Evolutionary conservation across 352 stramenopile genomes (phyloP).

Genomic region (Phytopythium oedochilum): DNA sequence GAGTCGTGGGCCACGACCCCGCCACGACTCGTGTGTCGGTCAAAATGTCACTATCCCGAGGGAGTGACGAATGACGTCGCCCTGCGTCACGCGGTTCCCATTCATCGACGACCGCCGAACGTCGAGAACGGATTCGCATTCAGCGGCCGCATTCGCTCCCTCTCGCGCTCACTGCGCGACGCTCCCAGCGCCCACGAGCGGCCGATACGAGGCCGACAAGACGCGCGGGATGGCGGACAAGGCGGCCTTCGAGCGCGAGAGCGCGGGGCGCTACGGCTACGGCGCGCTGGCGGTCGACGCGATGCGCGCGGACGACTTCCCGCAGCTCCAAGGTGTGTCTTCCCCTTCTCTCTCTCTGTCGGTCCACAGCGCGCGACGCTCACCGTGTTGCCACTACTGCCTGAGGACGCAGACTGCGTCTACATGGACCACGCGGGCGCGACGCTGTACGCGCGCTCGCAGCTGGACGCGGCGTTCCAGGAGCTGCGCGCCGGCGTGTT

Average conservation of each 20-base stretch:
- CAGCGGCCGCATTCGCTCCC: neutral
- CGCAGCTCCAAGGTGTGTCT: slow-evolving; percentile 28
- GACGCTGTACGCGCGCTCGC: slow-evolving; percentile 65
- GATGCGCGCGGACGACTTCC: slow-evolving; percentile 39
- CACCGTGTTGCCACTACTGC: neutral
- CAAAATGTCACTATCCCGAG: too few relatives aligned
- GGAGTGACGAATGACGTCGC: too few relatives aligned
- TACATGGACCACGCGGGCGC: slow-evolving; percentile 86
- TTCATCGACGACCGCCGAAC: too few relatives aligned
- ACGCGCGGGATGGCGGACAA: slow-evolving; percentile 7
- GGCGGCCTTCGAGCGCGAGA: slow-evolving; percentile 20
- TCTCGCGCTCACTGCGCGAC: neutral
- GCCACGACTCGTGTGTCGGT: too few relatives aligned
- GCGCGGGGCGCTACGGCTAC: slow-evolving; percentile 23
- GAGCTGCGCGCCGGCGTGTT: slow-evolving; percentile 52
- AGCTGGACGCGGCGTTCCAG: slow-evolving; percentile 45
- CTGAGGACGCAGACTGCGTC: slow-evolving; percentile 19
- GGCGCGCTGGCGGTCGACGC: slow-evolving; percentile 24
- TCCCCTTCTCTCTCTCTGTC: too few relatives aligned
- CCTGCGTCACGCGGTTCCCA: too few relatives aligned
- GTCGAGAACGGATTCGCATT: slow-evolving; percentile 1
- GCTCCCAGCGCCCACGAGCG: neutral
- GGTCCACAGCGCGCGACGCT: neutral
- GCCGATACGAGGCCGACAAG: neutral
- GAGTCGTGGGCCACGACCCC: too few relatives aligned